These are phyloP conservation scores for Rhodotorula sp. DNA, from an alignment of 1,284 basidiomycete species.

Conservation along the genomic window DNA sequence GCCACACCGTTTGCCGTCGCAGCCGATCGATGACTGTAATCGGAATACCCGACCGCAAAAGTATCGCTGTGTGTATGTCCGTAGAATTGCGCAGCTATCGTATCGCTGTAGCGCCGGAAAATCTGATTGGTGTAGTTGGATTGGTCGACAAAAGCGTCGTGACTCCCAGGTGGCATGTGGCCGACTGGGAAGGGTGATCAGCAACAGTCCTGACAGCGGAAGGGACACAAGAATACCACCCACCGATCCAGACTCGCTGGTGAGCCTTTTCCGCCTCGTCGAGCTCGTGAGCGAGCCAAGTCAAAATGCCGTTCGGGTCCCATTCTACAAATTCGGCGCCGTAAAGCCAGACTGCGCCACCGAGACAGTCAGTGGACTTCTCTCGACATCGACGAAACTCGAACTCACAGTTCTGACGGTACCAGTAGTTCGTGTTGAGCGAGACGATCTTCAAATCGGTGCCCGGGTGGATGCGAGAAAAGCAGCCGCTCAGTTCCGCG, in stretches of 20 bases:
- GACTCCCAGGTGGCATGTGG: slow-evolving; percentile 50
- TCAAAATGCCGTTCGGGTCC: slow-evolving; percentile 54
- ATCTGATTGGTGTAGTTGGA: slow-evolving; percentile 55
- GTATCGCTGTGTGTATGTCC: slow-evolving; percentile 48
- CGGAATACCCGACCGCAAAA: slow-evolving; percentile 55
- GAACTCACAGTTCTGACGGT: neutral
- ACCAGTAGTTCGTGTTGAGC: slow-evolving; percentile 60
- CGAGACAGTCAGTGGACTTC: neutral
- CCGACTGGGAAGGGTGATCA: slow-evolving; percentile 26
- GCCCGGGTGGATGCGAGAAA: slow-evolving; percentile 33
- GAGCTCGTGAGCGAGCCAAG: slow-evolving; percentile 55
- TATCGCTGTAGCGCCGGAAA: slow-evolving; percentile 59
- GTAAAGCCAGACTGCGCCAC: slow-evolving; percentile 56
- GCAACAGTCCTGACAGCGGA: neutral
- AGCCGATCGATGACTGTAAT: slow-evolving; percentile 54
- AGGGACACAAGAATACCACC: neutral
- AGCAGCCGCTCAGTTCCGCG: slow-evolving; percentile 32
- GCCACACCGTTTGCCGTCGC: slow-evolving; percentile 57
- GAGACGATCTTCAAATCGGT: slow-evolving; percentile 52
- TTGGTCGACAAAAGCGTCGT: slow-evolving; percentile 51
- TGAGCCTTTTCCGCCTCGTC: slow-evolving; percentile 59
- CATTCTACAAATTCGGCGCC: slow-evolving; percentile 50
- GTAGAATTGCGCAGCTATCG: slow-evolving; percentile 58
- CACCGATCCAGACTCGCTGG: slow-evolving; percentile 54
- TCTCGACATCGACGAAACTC: too few species aligned